phyloP scores from a whole-genome alignment of 345 rosid species.

The Mallotus nudiflorus region DNA sequence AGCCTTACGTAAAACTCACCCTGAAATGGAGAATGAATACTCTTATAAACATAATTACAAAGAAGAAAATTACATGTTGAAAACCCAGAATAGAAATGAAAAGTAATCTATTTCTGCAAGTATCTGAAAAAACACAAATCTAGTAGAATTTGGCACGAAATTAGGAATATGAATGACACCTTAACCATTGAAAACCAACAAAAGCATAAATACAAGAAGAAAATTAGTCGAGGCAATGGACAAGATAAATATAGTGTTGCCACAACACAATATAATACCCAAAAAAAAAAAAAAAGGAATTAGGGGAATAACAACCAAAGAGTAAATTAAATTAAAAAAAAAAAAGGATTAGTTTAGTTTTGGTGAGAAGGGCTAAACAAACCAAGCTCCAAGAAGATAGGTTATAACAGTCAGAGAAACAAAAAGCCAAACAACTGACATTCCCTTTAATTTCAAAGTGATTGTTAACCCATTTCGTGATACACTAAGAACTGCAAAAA shows the following conservation, averaged over 20 bases:
- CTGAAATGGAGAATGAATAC: constrained; percentile 75
- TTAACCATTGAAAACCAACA: neutral
- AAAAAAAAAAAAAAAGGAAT: neutral
- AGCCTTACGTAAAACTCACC: constrained; percentile 49
- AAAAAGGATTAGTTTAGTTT: no score
- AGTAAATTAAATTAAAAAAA: no score
- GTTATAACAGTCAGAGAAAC: constrained; percentile 61
- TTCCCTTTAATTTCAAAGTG: constrained; percentile 54
- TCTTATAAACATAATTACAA: constrained; percentile 82
- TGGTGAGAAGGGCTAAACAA: constrained; percentile 14
- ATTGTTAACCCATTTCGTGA: constrained; percentile 45
- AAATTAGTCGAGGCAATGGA: constrained; percentile 64
- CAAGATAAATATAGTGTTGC: constrained; percentile 61
- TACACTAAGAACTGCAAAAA: constrained; percentile 54
- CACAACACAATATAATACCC: neutral
- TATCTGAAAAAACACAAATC: constrained; percentile 49
- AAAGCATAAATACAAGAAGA: constrained; percentile 39
- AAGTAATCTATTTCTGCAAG: constrained; percentile 60
- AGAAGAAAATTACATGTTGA: constrained; percentile 75
- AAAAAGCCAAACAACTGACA: constrained; percentile 71
- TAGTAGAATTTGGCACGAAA: constrained; percentile 26
- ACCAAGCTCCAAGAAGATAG: constrained; percentile 94
- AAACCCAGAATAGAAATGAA: constrained; percentile 57
- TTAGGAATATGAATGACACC: constrained; percentile 1
- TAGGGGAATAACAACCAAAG: neutral